These are phyloP conservation scores for Sphaerulina populicola DNA, from an alignment of 2,329 filamentous ascomycete species.

Conservation along the genomic window DNA sequence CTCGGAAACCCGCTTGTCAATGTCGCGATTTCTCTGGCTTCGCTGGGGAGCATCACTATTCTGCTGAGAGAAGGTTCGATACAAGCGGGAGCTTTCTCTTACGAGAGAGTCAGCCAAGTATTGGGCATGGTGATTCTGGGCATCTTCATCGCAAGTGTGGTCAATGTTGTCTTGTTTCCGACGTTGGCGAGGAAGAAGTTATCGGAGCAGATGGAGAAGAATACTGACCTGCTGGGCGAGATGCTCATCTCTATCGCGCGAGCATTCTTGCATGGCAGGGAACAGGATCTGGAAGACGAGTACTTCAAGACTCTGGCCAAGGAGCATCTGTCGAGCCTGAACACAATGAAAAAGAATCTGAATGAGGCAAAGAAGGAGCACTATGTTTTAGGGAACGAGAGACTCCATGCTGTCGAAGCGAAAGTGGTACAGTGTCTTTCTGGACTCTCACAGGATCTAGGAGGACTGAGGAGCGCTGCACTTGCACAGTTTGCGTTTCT, in stretches of 20 bases:
- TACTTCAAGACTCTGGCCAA: constrained; percentile 52
- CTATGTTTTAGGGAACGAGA: constrained; percentile 70
- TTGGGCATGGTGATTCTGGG: constrained; percentile 78
- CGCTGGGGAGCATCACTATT: constrained; percentile 79
- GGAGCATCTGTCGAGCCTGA: constrained; percentile 59
- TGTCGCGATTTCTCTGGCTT: constrained; percentile 68
- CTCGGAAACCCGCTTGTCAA: constrained; percentile 36
- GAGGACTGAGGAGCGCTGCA: constrained; percentile 81
- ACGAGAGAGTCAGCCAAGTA: constrained; percentile 71
- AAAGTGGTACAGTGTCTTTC: constrained; percentile 77
- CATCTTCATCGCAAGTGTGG: constrained; percentile 59
- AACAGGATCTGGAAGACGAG: constrained; percentile 63
- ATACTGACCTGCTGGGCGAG: constrained; percentile 66
- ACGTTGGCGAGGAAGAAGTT: constrained; percentile 67
- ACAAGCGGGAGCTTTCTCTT: constrained; percentile 70
- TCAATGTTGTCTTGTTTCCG: constrained; percentile 71
- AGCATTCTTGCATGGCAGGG: constrained; percentile 73
- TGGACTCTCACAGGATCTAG: constrained; percentile 76
- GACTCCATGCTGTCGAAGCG: constrained; percentile 68
- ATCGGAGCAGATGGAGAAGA: constrained; percentile 62
- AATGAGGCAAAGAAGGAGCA: constrained; percentile 85
- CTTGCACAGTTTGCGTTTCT: constrained; percentile 80
- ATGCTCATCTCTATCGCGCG: constrained; percentile 74
- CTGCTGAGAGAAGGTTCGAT: constrained; percentile 87
- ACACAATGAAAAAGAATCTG: constrained; percentile 65